These are phyloP conservation scores for Galerina sulciceps DNA, from an alignment of 768 basidiomycete species.

Conservation along the genomic window DNA sequence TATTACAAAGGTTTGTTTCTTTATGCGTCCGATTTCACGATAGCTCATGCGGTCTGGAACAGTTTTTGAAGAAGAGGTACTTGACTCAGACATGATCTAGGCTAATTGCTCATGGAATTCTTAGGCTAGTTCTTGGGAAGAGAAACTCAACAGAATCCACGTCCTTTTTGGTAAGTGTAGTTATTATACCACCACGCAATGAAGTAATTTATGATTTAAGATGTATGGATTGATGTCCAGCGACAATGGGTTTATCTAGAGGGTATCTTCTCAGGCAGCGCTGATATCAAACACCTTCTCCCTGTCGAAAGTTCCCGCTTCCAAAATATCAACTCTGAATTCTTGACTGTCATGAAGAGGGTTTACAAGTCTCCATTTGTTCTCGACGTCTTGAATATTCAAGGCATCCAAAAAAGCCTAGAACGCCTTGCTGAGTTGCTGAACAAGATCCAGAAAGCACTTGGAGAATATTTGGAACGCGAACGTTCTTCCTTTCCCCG, in stretches of 20 bases:
- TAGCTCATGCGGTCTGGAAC: neutral
- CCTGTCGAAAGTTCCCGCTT: conserved; percentile 98
- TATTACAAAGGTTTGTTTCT: conserved; percentile 84
- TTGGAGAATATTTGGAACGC: conserved; percentile 98
- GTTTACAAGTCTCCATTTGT: conserved; percentile 99
- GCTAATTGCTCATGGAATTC: conserved; percentile 9
- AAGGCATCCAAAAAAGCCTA: conserved; percentile 94
- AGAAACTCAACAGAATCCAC: conserved; percentile 94
- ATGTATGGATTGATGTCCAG: conserved; percentile 99
- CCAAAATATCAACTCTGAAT: conserved; percentile 98
- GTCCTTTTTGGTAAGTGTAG: conserved; percentile 82
- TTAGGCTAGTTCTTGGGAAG: conserved; percentile 91
- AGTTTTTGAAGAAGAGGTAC: conserved; percentile 91
- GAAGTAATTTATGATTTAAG: conserved; percentile 37
- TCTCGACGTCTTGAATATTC: conserved; percentile 95
- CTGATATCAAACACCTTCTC: conserved; percentile 98
- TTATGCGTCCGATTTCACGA: neutral
- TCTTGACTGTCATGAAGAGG: conserved; percentile 98
- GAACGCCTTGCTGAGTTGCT: conserved; percentile 95
- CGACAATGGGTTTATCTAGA: conserved; percentile 99
- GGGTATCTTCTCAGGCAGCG: conserved; percentile 99
- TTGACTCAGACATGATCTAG: neutral
- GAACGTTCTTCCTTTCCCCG: conserved; percentile 98
- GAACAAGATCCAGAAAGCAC: conserved; percentile 98
- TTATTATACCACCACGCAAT: conserved; percentile 7